phyloP scores from a whole-genome alignment of 2,329 filamentous ascomycete species.

The Pseudocercospora vitis region DNA sequence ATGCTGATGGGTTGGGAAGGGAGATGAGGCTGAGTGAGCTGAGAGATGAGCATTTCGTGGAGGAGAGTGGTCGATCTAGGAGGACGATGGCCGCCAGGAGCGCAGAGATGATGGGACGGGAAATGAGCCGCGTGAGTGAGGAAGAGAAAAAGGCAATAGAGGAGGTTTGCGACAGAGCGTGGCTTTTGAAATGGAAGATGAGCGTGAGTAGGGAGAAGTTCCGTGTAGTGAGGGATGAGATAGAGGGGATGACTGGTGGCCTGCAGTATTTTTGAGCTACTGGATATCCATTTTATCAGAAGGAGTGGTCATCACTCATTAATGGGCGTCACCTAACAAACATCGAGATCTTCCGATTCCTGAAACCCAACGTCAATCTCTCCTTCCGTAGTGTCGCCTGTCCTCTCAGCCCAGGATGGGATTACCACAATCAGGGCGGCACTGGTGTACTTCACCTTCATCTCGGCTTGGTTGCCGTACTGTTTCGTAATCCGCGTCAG shows the following conservation, averaged over 20 bases:
- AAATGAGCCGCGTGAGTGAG: neutral
- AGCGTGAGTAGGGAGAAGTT: neutral
- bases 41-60: neutral
- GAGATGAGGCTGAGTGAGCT: neutral
- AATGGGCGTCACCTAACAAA: too few relatives aligned
- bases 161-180: neutral
- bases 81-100: neutral
- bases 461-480: slow-evolving; percentile 27
- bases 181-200: neutral
- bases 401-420: slow-evolving; percentile 12
- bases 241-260: neutral
- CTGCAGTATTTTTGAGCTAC: too few relatives aligned
- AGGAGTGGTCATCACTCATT: too few relatives aligned
- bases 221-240: neutral
- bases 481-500: neutral
- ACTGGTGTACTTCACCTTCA: slow-evolving; percentile 21
- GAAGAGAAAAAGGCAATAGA: neutral
- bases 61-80: neutral
- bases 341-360: too few relatives aligned
- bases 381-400: too few relatives aligned
- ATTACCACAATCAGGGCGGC: slow-evolving; percentile 24
- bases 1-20: too few relatives aligned
- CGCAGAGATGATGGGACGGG: too few relatives aligned
- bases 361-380: too few relatives aligned
- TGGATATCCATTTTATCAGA: too few relatives aligned